Evolutionary conservation across 345 rosid genomes (phyloP).

Genomic region (Rhizophora apiculata): DNA sequence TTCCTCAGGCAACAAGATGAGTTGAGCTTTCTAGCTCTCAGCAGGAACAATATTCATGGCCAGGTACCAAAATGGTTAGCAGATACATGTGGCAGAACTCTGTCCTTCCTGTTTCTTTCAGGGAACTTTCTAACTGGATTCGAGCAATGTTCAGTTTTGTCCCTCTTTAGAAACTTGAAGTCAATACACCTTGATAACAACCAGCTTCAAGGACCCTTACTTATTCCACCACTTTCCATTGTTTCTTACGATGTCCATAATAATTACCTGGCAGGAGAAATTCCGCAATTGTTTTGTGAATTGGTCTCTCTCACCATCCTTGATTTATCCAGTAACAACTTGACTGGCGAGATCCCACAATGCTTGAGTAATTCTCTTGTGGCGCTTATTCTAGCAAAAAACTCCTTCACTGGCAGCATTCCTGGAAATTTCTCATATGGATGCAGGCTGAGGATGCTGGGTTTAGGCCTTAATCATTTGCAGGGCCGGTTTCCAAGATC

Average conservation of each 20-base stretch:
- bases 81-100: background rate
- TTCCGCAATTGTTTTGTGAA: slow-evolving; percentile 17
- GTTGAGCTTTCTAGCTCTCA: background rate
- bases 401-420: background rate
- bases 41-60: slow-evolving; percentile 18
- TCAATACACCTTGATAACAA: slow-evolving; percentile 13
- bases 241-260: background rate
- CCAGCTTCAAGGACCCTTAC: slow-evolving; percentile 19
- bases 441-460: background rate
- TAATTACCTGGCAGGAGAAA: slow-evolving; percentile 18
- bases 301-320: background rate
- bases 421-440: background rate
- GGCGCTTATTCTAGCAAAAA: background rate
- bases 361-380: slow-evolving; percentile 23
- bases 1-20: slow-evolving; percentile 17
- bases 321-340: slow-evolving; percentile 23
- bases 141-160: background rate
- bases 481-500: slow-evolving; percentile 5
- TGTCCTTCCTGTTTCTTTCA: background rate
- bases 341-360: slow-evolving; percentile 22
- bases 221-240: background rate
- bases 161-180: background rate
- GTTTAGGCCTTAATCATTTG: background rate
- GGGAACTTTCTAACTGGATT: slow-evolving; percentile 17
- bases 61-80: slow-evolving; percentile 23